Evolutionary conservation across 805 yeast genomes (phyloP), one percentile per base, ranked within the genome.

Genomic region (Suhomyces xylopsoci): DNA sequence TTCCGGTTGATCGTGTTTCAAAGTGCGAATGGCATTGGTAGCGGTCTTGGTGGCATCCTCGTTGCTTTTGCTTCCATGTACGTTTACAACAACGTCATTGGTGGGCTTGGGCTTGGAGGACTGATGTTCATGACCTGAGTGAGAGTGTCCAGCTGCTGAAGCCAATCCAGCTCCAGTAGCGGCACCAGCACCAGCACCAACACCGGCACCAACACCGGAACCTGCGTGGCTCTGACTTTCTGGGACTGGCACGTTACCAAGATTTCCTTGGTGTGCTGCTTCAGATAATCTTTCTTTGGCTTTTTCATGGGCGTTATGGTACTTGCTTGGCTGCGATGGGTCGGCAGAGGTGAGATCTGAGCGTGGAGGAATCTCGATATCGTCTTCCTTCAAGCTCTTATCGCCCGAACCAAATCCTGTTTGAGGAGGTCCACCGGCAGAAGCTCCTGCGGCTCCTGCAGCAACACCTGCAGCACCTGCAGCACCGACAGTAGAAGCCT

Each of bases 11-110:
- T 36, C 19, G 7, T 58, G 56, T 47, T 63, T 60, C 43, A 71
- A 60, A 26, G 55, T 49, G 3, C 49, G 52, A 8, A 69, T 69
- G 3, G 70, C 70, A 24, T 55, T 55, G 24, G 58, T 51, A 30
- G 76, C 75, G 50, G 69, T 56, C 8, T 40, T 24, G 12, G 64
- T 61, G 2, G 76, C 74, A 17, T 62, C 58, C 4, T 51, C 51
- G 25, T 61, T 58, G 52, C 63, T 65, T 17, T 52, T 56, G 28
- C 60, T 62, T 17, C 72, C 73, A 51, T 61, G 62, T 19, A 71
- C 74, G 9, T 68, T 64, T 5, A 71, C 74, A 41, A 63, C 59
- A 15, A 68, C 62, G 45, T 62, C 65, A 24, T 48, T 53, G 9
- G n/a, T n/a, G 7, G 26, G 26, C 6, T 20, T 22, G 2, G 26